Conservation (phyloP, 148 eudicot species). For the Persicaria maculosa region DNA sequence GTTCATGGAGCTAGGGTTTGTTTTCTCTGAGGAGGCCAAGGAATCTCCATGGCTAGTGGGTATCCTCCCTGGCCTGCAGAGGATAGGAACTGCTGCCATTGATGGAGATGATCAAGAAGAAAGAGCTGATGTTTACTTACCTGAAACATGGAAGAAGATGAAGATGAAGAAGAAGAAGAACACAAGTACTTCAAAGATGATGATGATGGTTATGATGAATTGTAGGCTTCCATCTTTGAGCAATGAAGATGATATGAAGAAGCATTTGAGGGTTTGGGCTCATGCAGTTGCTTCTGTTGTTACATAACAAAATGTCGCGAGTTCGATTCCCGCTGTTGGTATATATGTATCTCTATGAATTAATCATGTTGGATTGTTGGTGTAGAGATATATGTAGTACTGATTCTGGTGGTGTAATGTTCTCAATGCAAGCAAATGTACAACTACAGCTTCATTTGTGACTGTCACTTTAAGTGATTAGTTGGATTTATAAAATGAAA, state of each 20-base stretch:
- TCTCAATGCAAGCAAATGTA: too few relatives aligned
- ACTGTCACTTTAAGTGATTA: not conserved
- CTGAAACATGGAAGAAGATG: not conserved
- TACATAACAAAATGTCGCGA: slow-evolving; percentile 13
- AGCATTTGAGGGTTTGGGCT: slow-evolving; percentile 68
- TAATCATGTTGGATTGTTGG: too few relatives aligned
- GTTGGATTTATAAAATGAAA: not conserved
- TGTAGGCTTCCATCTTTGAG: slow-evolving; percentile 44
- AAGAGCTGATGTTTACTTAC: not conserved
- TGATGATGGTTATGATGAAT: not conserved
- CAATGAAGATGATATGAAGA: slow-evolving; percentile 52
- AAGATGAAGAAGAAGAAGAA: not conserved
- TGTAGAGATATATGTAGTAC: too few relatives aligned
- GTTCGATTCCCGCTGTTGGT: not conserved
- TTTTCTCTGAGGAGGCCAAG: not conserved
- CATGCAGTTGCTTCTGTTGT: slow-evolving; percentile 46
- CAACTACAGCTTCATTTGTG: too few relatives aligned
- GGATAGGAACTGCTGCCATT: too few relatives aligned
- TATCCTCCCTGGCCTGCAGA: too few relatives aligned
- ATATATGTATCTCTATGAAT: not conserved
- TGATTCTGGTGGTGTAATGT: too few relatives aligned
- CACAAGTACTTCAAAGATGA: too few relatives aligned
- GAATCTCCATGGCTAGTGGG: not conserved
- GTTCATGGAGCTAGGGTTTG: not conserved
- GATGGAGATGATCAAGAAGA: too few relatives aligned